Percentiles rank a stretch among this genome's conserved stretches.
Conservation (phyloP, 1,284 basidiomycete species). For the Ustilago cynodontis region DNA sequence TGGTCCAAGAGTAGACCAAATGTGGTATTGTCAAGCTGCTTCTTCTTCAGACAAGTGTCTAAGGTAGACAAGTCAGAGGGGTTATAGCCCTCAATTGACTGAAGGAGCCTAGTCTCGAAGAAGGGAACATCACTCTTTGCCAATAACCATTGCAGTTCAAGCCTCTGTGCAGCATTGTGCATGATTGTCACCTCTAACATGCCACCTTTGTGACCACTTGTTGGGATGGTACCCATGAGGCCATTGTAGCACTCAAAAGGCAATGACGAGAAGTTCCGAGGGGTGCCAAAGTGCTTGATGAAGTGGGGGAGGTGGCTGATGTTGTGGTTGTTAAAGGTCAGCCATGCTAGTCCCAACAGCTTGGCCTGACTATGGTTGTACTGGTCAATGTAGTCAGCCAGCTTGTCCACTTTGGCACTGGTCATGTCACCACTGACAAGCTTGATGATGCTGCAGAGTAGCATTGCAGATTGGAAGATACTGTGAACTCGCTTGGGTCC, state of each 20-base stretch:
- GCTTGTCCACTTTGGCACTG: background rate
- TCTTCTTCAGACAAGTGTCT: too few relatives aligned
- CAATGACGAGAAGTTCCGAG: background rate
- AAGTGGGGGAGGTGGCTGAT: constrained; percentile 1
- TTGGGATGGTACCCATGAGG: background rate
- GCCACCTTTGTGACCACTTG: background rate
- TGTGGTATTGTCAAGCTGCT: too few relatives aligned
- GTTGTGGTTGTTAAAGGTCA: constrained; percentile 16
- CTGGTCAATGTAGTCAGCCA: background rate
- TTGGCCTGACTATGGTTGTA: constrained; percentile 10
- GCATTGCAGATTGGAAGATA: background rate
- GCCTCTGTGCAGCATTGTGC: background rate
- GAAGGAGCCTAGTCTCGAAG: too few relatives aligned
- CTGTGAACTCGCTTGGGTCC: background rate
- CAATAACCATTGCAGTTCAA: background rate
- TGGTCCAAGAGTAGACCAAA: too few relatives aligned
- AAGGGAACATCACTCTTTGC: too few relatives aligned
- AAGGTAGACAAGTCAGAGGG: too few relatives aligned
- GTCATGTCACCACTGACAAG: background rate
- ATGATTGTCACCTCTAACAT: background rate
- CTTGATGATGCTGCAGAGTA: constrained; percentile 7
- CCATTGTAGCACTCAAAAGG: constrained; percentile 12
- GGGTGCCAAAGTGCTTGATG: constrained; percentile 5
- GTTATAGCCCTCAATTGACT: too few relatives aligned
- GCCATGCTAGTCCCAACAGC: constrained; percentile 12